Conservation (phyloP, 495 filamentous ascomycete genomes). For the Aspergillus heteromorphus region DNA sequence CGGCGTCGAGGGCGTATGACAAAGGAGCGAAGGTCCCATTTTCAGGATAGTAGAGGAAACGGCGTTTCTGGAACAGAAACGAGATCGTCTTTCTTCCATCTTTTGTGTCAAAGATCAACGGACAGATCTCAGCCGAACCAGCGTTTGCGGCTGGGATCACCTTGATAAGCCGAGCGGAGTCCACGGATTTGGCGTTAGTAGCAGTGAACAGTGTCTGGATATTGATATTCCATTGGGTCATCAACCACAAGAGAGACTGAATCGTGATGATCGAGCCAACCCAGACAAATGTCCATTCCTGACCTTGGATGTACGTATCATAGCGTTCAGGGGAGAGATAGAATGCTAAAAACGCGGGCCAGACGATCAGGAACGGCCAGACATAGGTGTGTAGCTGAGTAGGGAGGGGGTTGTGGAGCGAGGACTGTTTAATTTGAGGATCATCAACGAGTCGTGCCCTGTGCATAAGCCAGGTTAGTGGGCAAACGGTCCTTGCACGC, state of each 20-base stretch:
- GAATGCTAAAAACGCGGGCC: constrained; percentile 83
- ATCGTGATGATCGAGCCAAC: constrained; percentile 77
- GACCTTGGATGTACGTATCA: constrained; percentile 76
- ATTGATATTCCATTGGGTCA: constrained; percentile 94
- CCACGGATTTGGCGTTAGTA: constrained; percentile 60
- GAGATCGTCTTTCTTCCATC: constrained; percentile 70
- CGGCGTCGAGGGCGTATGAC: constrained; percentile 75
- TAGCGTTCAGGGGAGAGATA: constrained; percentile 81
- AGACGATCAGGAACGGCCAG: constrained; percentile 85
- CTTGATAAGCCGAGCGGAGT: constrained; percentile 84
- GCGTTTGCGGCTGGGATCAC: constrained; percentile 88
- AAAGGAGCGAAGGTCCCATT: constrained; percentile 70
- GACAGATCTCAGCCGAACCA: constrained; percentile 82
- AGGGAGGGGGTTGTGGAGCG: constrained; percentile 84
- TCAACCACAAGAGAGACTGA: constrained; percentile 89
- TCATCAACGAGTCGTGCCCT: constrained; percentile 83
- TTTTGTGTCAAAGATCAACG: constrained; percentile 64
- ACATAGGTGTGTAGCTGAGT: constrained; percentile 77
- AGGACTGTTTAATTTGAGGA: constrained; percentile 79
- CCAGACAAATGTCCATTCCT: constrained; percentile 98
- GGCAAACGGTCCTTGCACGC: constrained; percentile 11
- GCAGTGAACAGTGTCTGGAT: constrained; percentile 78
- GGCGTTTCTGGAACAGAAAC: constrained; percentile 97
- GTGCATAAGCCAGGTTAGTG: constrained; percentile 17
- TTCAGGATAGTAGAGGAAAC: constrained; percentile 77